Evolutionary conservation across 306 rosid species (phyloP).

Genomic region (Malus sylvestris): DNA sequence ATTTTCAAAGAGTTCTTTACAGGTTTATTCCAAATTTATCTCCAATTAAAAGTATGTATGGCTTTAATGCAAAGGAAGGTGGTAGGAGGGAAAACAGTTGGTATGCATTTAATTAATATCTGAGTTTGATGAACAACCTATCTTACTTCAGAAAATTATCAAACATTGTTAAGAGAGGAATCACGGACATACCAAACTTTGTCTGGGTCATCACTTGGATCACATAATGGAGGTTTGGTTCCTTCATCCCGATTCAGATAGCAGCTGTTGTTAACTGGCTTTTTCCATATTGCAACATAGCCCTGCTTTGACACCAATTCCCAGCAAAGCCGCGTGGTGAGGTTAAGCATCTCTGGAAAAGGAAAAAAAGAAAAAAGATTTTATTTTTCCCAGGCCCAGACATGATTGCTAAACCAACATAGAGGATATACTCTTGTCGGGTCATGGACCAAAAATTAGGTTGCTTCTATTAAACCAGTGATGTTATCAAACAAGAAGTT

Average conservation of each 20-base stretch:
- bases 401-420: not conserved
- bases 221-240: slow-evolving; percentile 78
- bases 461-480: not conserved
- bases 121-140: not conserved
- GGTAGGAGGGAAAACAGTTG: not conserved
- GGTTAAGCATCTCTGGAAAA: slow-evolving; percentile 82
- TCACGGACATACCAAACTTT: slow-evolving; percentile 50
- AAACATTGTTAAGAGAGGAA: slow-evolving; percentile 3
- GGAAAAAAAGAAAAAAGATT: slow-evolving; percentile 1
- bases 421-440: not conserved
- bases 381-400: not conserved
- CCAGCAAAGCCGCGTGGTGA: slow-evolving; percentile 90
- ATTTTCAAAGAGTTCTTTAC: not conserved
- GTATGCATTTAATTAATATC: not conserved
- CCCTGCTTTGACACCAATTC: slow-evolving; percentile 75
- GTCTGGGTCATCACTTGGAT: slow-evolving; percentile 76
- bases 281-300: slow-evolving; percentile 82
- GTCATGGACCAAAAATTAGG: not conserved
- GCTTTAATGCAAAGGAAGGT: not conserved
- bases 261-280: slow-evolving; percentile 67
- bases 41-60: not conserved
- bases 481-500: not conserved
- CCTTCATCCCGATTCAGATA: slow-evolving; percentile 61
- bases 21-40: not conserved
- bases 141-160: slow-evolving; percentile 5